These are phyloP conservation scores for Ogataea thermomethanolica DNA, from an alignment of 805 yeast genomes.

Conservation along the genomic window DNA sequence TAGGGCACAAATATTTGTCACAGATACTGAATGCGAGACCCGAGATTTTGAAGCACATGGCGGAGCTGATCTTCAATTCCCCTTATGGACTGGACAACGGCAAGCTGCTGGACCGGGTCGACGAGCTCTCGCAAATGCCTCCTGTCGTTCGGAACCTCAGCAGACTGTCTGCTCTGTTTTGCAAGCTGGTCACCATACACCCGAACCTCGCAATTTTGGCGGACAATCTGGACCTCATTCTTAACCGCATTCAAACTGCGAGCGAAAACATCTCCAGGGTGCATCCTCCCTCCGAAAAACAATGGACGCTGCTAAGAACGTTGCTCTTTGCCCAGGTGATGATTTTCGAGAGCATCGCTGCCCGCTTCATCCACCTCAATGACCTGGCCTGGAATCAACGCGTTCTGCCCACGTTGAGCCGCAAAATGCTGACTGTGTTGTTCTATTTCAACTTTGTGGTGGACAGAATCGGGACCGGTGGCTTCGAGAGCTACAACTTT, in stretches of 20 bases:
- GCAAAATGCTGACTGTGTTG: conserved; percentile 38
- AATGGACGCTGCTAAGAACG: conserved; percentile 27
- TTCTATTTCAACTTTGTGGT: conserved; percentile 46
- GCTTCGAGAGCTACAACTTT: conserved; percentile 61
- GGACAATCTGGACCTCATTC: conserved; percentile 22
- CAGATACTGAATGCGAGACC: conserved; percentile 14
- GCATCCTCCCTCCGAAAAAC: conserved; percentile 13
- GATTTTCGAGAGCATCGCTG: conserved; percentile 47
- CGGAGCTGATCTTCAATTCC: conserved; percentile 19
- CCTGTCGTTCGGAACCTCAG: conserved; percentile 44
- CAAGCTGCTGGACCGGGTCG: not conserved
- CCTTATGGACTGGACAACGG: conserved; percentile 26
- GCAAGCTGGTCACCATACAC: conserved; percentile 18
- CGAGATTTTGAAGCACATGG: conserved; percentile 15
- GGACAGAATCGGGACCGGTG: conserved; percentile 57
- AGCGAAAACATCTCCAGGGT: conserved; percentile 23
- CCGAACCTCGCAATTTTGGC: conserved; percentile 11
- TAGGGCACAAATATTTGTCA: conserved; percentile 8
- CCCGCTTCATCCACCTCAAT: conserved; percentile 35
- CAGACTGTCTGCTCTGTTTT: conserved; percentile 41
- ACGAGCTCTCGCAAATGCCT: conserved; percentile 30
- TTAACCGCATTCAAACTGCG: conserved; percentile 31
- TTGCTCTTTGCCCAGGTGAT: conserved; percentile 47
- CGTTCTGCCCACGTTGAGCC: conserved; percentile 20
- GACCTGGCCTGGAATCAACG: conserved; percentile 16